phyloP scores from a whole-genome alignment of 148 eudicot genomes.

The Limonium bicolor region DNA sequence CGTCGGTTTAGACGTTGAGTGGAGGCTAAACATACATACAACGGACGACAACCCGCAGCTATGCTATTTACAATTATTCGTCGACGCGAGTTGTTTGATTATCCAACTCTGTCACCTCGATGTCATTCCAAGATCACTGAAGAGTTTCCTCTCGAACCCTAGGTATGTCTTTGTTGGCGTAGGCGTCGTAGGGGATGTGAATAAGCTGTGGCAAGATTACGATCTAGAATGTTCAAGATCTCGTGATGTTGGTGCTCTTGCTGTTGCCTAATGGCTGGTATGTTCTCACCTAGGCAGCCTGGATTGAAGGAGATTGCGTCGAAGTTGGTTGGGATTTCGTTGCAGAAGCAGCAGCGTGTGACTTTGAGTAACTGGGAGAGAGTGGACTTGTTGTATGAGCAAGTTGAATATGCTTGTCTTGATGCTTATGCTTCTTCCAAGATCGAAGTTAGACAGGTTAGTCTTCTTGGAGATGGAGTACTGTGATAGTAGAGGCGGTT shows the following conservation, averaged over 20 bases:
- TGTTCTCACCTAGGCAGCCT: slow-evolving; percentile 13
- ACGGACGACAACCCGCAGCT: slow-evolving; percentile 44
- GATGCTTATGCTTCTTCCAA: slow-evolving; percentile 62
- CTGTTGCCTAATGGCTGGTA: slow-evolving; percentile 12
- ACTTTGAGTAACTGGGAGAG: slow-evolving; percentile 62
- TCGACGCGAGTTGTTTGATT: slow-evolving; percentile 36
- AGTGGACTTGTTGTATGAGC: slow-evolving; percentile 24
- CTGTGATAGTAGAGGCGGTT: no score
- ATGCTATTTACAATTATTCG: slow-evolving; percentile 58
- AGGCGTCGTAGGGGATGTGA: slow-evolving; percentile 35
- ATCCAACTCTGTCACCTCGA: slow-evolving; percentile 57
- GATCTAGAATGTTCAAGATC: slow-evolving; percentile 18
- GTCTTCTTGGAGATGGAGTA: no score
- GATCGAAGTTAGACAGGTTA: no score
- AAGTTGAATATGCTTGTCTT: slow-evolving; percentile 62
- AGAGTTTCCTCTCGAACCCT: slow-evolving; percentile 15
- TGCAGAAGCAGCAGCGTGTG: slow-evolving; percentile 50
- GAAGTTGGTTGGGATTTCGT: slow-evolving; percentile 18
- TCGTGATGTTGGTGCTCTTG: slow-evolving; percentile 22
- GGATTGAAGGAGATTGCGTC: slow-evolving; percentile 49
- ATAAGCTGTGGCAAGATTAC: slow-evolving; percentile 42
- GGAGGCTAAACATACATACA: slow-evolving; percentile 26
- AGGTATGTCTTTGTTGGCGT: slow-evolving; percentile 46
- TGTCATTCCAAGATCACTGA: slow-evolving; percentile 29
- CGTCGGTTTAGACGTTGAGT: slow-evolving; percentile 60